These are phyloP conservation scores for Dactylellina leptospora DNA, from an alignment of 2,329 filamentous ascomycete species.

Conservation along the genomic window DNA sequence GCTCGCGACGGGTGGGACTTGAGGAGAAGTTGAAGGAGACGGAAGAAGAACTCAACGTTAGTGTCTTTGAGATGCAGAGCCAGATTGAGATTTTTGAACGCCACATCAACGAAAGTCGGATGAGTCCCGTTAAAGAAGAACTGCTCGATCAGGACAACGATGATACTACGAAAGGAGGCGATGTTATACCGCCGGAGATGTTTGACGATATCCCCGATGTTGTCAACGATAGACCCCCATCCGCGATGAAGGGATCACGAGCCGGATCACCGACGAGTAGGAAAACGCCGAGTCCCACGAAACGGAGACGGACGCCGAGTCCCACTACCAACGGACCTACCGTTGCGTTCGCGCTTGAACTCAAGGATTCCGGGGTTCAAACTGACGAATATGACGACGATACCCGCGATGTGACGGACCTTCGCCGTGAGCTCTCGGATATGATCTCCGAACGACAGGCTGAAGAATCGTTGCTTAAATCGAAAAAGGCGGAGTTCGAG, in stretches of 20 bases:
- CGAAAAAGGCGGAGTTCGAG: conserved; percentile 44
- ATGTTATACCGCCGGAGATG: conserved; percentile 39
- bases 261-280: conserved; percentile 13
- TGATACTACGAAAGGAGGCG: background rate
- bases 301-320: conserved; percentile 28
- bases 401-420: conserved; percentile 19
- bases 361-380: conserved; percentile 19
- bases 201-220: conserved; percentile 38
- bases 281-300: conserved; percentile 40
- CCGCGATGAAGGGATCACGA: background rate
- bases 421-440: conserved; percentile 23
- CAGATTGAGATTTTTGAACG: conserved; percentile 49
- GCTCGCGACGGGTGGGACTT: conserved; percentile 27
- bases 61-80: conserved; percentile 47
- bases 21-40: conserved; percentile 50
- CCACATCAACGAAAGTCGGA: conserved; percentile 46
- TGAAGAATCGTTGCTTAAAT: conserved; percentile 23
- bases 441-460: conserved; percentile 45
- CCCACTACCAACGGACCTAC: conserved; percentile 13
- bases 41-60: conserved; percentile 51
- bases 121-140: conserved; percentile 44
- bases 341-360: background rate
- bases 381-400: conserved; percentile 28
- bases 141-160: conserved; percentile 3
- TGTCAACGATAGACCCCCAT: background rate